Evolutionary conservation across 805 yeast genomes (phyloP).

Genomic region (Henningerozyma blattae): DNA sequence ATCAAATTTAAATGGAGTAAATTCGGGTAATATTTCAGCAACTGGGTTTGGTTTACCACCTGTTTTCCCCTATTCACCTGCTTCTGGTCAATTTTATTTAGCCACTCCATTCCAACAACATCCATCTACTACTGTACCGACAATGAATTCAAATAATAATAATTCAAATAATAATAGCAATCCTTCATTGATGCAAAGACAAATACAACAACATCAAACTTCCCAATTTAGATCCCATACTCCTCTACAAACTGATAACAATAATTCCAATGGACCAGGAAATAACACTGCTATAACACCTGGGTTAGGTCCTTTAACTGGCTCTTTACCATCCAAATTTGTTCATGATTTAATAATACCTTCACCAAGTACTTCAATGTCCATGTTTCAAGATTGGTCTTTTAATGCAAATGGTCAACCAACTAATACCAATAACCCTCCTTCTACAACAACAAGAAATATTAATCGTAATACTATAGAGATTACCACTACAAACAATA

Average conservation of each 20-base stretch:
- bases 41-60: conserved; percentile 16
- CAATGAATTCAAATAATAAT: conserved; percentile 14
- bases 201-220: background rate
- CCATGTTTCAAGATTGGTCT: conserved; percentile 26
- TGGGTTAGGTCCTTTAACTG: conserved; percentile 16
- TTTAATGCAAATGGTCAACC: conserved; percentile 3
- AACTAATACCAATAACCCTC: background rate
- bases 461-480: background rate
- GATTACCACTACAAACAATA: background rate
- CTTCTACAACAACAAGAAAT: background rate
- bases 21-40: too few relatives aligned
- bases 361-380: conserved; percentile 20
- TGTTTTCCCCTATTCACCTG: conserved; percentile 18
- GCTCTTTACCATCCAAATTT: conserved; percentile 22
- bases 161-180: conserved; percentile 4
- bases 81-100: conserved; percentile 20
- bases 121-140: background rate
- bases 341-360: conserved; percentile 24
- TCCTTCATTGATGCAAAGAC: background rate
- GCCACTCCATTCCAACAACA: conserved; percentile 24
- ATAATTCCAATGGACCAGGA: conserved; percentile 17
- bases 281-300: conserved; percentile 6
- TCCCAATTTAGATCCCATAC: background rate
- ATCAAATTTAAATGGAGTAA: background rate
- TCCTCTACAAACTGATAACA: conserved; percentile 4